Conservation (phyloP, 2,329 filamentous ascomycete species). For the Cladosporium phlei region DNA sequence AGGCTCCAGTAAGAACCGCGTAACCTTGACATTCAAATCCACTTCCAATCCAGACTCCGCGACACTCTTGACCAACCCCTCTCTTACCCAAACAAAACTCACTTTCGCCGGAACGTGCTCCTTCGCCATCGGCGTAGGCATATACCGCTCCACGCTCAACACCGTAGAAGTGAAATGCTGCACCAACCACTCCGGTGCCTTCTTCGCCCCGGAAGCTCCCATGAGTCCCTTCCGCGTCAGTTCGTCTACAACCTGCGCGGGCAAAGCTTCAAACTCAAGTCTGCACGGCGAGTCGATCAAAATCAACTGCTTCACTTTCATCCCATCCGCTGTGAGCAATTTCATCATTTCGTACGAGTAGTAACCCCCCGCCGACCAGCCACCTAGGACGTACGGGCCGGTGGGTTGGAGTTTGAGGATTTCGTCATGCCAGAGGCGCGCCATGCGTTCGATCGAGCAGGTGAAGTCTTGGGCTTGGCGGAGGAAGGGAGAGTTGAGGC, state of each 20-base stretch:
- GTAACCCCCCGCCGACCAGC: conserved; percentile 54
- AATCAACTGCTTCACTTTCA: conserved; percentile 47
- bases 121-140: conserved; percentile 21
- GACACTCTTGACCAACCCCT: conserved; percentile 28
- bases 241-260: conserved; percentile 61
- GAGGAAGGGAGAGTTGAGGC: conserved; percentile 67
- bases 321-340: conserved; percentile 44
- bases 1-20: conserved; percentile 29
- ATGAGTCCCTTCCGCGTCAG: conserved; percentile 68
- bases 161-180: conserved; percentile 73
- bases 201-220: conserved; percentile 54
- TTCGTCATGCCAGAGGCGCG: conserved; percentile 61
- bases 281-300: conserved; percentile 52
- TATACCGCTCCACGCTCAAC: conserved; percentile 48
- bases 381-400: conserved; percentile 55
- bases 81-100: conserved; percentile 29
- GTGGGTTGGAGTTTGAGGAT: conserved; percentile 65
- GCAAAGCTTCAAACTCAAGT: conserved; percentile 46
- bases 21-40: conserved; percentile 28
- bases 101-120: conserved; percentile 24
- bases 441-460: conserved; percentile 62
- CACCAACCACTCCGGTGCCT: conserved; percentile 65
- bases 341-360: conserved; percentile 49
- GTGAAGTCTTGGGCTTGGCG: conserved; percentile 61
- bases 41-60: conserved; percentile 26